Evolutionary conservation across 2,329 filamentous ascomycete species (phyloP), one percentile per base, ranked within the genome.

Genomic region (Fusarium sp.): DNA sequence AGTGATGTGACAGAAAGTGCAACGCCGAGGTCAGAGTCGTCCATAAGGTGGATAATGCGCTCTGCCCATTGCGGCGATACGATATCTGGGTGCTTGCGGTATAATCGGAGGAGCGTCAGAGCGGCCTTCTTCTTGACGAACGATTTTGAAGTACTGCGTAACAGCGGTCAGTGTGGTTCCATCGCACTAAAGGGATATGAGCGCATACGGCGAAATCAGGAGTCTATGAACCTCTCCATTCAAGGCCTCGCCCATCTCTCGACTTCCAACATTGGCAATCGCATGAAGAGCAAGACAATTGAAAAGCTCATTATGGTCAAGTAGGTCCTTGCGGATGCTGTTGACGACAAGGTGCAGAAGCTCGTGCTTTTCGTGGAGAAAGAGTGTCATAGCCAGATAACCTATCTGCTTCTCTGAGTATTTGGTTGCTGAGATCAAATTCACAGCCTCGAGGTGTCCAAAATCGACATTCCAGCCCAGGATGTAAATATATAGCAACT

Each of bases 51-150:
- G 80, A 99, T 96, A 80, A 99, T 97, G 58, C 96, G 91, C 84
- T 99, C 97, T 12, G 94, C 94, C 96, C 96, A 99, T 84, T 98
- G 95, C 35, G 94, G 93, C 79, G 97, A 95, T 29, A 99, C 93
- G 73, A 99, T 98, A 72, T 91, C 92, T 4, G 95, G 94, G 78
- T 95, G 91, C 84, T 99, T 99, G 76, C 96, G 93, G 83, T 98
- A 99, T 10, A 99, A 84, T 60, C 96, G 93, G 60, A 99, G 89
- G 39, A 99, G 87, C 1, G 96, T 99, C 58, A 99, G 86, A 11
- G 96, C 96, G 3, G 96, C 95, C 87, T 99, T 99, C 85, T 99
- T 99, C 88, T 99, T 99, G 67, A 99, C 96, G 76, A 99, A 99
- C 0, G 96, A 91, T 83, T 98, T 99, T 2, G 95, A 98, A 12